These are phyloP conservation scores for Perkinsus chesapeaki DNA, from an alignment of 169 alveolate genomes.

Conservation along the genomic window DNA sequence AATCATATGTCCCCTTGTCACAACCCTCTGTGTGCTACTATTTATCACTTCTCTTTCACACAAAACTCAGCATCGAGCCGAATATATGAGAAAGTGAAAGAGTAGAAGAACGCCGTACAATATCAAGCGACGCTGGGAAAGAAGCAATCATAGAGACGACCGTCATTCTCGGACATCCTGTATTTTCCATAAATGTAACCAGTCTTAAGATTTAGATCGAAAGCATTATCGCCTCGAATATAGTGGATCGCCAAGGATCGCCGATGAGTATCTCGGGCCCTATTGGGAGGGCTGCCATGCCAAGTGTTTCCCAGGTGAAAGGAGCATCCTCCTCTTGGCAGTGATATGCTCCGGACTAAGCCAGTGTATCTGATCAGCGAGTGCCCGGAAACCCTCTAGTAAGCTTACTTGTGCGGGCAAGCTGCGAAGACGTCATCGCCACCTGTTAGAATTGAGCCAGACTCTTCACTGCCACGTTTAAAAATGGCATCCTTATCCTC, in stretches of 20 bases:
- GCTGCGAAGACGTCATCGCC: not conserved
- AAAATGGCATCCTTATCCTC: not conserved
- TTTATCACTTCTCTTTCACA: too few species aligned
- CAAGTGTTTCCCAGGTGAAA: constrained; percentile 5
- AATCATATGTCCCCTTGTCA: too few species aligned
- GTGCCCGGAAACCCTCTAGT: not conserved
- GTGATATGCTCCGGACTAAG: not conserved
- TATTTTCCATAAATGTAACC: constrained; percentile 10
- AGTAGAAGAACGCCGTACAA: not conserved
- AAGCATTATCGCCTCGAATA: not conserved
- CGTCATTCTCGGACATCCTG: not conserved
- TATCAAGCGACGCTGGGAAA: not conserved
- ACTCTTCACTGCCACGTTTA: not conserved
- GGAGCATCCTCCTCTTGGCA: not conserved
- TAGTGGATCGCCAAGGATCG: constrained; percentile 7
- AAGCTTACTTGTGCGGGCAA: not conserved
- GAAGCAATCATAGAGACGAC: not conserved
- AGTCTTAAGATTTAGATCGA: not conserved
- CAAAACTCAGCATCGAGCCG: too few species aligned
- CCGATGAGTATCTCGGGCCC: not conserved
- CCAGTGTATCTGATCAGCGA: not conserved
- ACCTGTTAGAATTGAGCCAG: not conserved
- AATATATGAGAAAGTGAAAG: not conserved
- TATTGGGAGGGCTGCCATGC: not conserved
- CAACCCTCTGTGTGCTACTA: too few species aligned